A percentile compares a stretch with the other conserved stretches of the same genome.
Conservation (phyloP, 352 stramenopile species). For the Aphanomyces astaci region DNA sequence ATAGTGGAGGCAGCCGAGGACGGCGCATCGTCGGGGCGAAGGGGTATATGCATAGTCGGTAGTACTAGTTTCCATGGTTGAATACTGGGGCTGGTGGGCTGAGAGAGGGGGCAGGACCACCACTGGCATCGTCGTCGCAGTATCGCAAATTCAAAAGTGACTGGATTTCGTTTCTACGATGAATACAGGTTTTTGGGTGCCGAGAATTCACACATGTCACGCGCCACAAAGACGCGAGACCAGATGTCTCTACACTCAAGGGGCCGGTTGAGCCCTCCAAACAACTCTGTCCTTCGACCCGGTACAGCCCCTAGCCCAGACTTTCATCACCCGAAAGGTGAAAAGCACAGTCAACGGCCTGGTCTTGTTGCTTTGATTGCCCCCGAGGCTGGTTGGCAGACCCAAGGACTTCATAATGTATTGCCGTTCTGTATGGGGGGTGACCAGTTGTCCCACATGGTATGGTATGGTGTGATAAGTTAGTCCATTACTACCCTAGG, state of each 20-base stretch:
- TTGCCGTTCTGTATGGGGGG: neutral
- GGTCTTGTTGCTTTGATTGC: too few species aligned
- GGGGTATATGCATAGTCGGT: neutral
- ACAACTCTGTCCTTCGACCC: too few species aligned
- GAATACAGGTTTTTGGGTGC: neutral
- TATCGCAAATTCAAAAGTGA: neutral
- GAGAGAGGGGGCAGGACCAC: neutral
- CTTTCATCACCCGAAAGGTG: too few species aligned
- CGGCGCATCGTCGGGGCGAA: neutral
- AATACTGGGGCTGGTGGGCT: neutral
- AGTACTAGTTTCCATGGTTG: neutral
- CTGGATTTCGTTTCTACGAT: neutral
- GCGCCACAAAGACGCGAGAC: neutral
- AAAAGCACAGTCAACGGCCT: too few species aligned
- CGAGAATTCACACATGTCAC: neutral
- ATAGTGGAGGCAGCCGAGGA: conserved; percentile 4
- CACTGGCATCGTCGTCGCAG: neutral
- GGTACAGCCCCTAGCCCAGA: too few species aligned
- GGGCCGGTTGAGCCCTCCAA: neutral
- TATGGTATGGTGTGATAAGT: neutral
- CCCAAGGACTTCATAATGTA: neutral
- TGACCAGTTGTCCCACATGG: neutral
- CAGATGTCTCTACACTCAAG: neutral
- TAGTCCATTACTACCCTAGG: neutral
- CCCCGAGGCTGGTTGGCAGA: neutral